These are phyloP conservation scores for Sideroxylon spinosum DNA, from an alignment of 179 eudicot species.

Conservation along the genomic window DNA sequence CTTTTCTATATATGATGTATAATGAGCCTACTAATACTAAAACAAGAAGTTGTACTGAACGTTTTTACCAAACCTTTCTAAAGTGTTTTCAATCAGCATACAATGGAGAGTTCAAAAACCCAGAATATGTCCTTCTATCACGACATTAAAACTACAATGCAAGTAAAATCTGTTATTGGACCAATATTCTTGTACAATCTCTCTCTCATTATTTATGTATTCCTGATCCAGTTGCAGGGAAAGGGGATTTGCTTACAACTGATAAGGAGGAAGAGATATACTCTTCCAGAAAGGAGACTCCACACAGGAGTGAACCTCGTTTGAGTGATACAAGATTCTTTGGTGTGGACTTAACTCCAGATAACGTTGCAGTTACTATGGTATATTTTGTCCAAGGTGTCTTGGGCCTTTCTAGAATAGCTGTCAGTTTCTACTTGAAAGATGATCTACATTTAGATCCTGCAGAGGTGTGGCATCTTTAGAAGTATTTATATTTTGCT, in stretches of 20 bases:
- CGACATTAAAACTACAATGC: neutral
- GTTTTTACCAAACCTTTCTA: neutral
- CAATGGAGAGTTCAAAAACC: constrained; percentile 8
- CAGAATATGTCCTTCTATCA: neutral
- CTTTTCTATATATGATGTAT: neutral
- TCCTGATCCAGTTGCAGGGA: constrained; percentile 35
- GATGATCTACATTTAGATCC: constrained; percentile 98
- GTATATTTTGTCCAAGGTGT: constrained; percentile 99
- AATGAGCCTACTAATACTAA: neutral
- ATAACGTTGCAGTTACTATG: constrained; percentile 95
- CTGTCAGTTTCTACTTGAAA: constrained; percentile 92
- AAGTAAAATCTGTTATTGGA: constrained; percentile 2
- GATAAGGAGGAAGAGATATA: constrained; percentile 36
- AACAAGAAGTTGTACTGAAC: neutral
- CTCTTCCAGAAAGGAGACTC: constrained; percentile 38
- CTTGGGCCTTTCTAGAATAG: constrained; percentile 89
- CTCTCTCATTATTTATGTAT: neutral
- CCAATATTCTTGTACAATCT: neutral
- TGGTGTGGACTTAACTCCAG: constrained; percentile 94
- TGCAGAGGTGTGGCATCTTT: constrained; percentile 68
- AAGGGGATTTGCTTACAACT: constrained; percentile 39
- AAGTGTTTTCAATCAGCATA: neutral
- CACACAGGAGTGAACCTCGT: constrained; percentile 39
- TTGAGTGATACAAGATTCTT: constrained; percentile 44
- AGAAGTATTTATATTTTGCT: neutral